Conservation (phyloP, 2,329 filamentous ascomycete genomes). For the Ophiocordyceps sinensis region DNA sequence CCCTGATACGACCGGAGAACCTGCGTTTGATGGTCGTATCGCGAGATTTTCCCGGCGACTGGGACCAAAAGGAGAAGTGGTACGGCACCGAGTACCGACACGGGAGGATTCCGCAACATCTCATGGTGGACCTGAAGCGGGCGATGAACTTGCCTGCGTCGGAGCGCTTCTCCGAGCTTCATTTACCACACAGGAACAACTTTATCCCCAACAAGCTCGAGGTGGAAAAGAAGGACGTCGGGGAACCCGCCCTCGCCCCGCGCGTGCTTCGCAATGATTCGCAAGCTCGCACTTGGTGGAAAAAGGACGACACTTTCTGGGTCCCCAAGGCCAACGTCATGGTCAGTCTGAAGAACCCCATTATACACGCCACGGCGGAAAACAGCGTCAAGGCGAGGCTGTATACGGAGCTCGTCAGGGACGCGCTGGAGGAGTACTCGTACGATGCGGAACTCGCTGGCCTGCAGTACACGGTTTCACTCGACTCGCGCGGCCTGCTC, state of each 20-base stretch:
- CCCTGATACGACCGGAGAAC: constrained; percentile 71
- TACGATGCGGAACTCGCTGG: constrained; percentile 94
- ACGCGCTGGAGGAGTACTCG: constrained; percentile 82
- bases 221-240: constrained; percentile 87
- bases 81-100: constrained; percentile 90
- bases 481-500: constrained; percentile 59
- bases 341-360: constrained; percentile 63
- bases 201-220: constrained; percentile 90
- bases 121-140: constrained; percentile 54
- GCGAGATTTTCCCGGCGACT: constrained; percentile 68
- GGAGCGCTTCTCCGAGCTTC: constrained; percentile 54
- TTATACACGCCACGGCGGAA: constrained; percentile 66
- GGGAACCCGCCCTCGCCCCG: constrained; percentile 57
- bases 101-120: constrained; percentile 63
- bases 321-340: constrained; percentile 86
- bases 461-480: constrained; percentile 64
- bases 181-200: constrained; percentile 84
- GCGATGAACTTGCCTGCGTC: constrained; percentile 44
- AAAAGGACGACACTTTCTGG: constrained; percentile 98
- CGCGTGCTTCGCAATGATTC: constrained; percentile 76
- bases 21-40: constrained; percentile 75
- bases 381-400: constrained; percentile 65
- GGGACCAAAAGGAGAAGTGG: constrained; percentile 88
- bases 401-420: constrained; percentile 74
- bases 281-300: constrained; percentile 77